A percentile compares a stretch with the other conserved stretches of the same genome.
phyloP scores from a whole-genome alignment of 1,284 basidiomycete genomes.

The Heliocybe sulcata region DNA sequence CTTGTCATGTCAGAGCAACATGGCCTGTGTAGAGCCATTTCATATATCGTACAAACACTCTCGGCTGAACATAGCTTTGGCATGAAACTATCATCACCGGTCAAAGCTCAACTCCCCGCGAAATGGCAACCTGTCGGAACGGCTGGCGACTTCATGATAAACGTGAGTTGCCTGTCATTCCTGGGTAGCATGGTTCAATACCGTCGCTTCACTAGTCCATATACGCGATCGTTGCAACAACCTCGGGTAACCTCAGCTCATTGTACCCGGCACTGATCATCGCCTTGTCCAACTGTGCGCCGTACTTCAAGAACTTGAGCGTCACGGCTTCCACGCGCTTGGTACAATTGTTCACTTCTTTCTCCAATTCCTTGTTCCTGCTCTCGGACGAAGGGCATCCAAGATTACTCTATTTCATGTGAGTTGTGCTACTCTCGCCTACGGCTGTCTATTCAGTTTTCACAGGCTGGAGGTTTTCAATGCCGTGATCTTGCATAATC shows the following conservation, averaged over 20 bases:
- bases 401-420: slow-evolving; percentile 86
- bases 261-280: slow-evolving; percentile 92
- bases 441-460: not conserved
- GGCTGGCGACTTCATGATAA: slow-evolving; percentile 81
- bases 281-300: slow-evolving; percentile 81
- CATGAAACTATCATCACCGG: slow-evolving; percentile 49
- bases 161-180: slow-evolving; percentile 39
- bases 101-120: slow-evolving; percentile 59
- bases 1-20: slow-evolving; percentile 62
- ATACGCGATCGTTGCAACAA: slow-evolving; percentile 85
- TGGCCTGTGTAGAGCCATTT: slow-evolving; percentile 82
- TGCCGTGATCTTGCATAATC: slow-evolving; percentile 66
- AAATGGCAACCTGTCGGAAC: slow-evolving; percentile 75
- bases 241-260: slow-evolving; percentile 72
- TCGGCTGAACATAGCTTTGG: slow-evolving; percentile 82
- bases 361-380: slow-evolving; percentile 84
- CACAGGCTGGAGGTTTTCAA: slow-evolving; percentile 87
- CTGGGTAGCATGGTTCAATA: not conserved
- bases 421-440: slow-evolving; percentile 12
- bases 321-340: slow-evolving; percentile 79
- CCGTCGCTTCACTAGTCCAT: slow-evolving; percentile 48
- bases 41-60: slow-evolving; percentile 88
- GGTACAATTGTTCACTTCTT: slow-evolving; percentile 83
- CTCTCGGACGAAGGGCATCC: slow-evolving; percentile 93
- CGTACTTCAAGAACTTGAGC: slow-evolving; percentile 77